Conservation (phyloP, 2,329 filamentous ascomycete species). For the Orbilia oligospora region DNA sequence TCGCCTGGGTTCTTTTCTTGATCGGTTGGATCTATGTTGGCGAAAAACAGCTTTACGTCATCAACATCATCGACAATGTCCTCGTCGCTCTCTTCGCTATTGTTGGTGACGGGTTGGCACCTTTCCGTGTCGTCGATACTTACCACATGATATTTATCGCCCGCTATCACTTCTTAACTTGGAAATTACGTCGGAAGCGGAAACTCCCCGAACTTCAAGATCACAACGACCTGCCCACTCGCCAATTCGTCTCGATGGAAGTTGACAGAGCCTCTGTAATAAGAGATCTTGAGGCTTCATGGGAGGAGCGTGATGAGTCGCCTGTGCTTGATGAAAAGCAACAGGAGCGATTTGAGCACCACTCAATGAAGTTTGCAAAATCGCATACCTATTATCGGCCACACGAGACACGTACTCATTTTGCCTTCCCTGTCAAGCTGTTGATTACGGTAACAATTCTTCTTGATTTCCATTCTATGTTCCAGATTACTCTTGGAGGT, state of each 20-base stretch:
- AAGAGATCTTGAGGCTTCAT: constrained; percentile 42
- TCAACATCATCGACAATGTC: constrained; percentile 79
- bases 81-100: constrained; percentile 79
- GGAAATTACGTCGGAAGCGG: constrained; percentile 76
- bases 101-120: constrained; percentile 79
- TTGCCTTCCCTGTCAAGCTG: constrained; percentile 81
- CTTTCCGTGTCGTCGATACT: constrained; percentile 84
- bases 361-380: constrained; percentile 83
- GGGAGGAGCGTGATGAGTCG: constrained; percentile 68
- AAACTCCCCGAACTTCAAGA: constrained; percentile 76
- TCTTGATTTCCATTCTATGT: constrained; percentile 82
- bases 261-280: constrained; percentile 68
- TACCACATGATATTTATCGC: constrained; percentile 90
- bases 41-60: constrained; percentile 77
- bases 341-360: constrained; percentile 79
- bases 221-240: constrained; percentile 77
- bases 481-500: constrained; percentile 84
- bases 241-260: constrained; percentile 67
- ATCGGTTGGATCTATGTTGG: constrained; percentile 92
- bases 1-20: constrained; percentile 91
- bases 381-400: constrained; percentile 92
- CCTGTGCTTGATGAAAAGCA: constrained; percentile 77
- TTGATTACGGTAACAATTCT: constrained; percentile 84
- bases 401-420: constrained; percentile 85
- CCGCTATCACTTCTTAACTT: constrained; percentile 78